Base-by-base conservation (phyloP, 441 rosid genomes). In the Melastoma candidum region DNA sequence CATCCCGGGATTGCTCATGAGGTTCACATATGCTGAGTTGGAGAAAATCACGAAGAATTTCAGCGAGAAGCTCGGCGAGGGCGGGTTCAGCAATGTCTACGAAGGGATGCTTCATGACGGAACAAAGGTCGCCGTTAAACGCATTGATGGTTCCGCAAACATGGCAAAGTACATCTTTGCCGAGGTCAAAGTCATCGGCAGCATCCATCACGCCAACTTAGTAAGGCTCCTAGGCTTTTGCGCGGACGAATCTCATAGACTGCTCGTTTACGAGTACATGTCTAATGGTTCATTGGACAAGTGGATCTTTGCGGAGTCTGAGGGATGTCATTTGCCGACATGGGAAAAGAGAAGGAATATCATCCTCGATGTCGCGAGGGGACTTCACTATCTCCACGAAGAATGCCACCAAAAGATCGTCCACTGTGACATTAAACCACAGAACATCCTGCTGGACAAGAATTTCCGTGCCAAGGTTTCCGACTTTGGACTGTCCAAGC, bases 71-170 rank as follows among this genome's bases (percentile, higher is more conserved):
- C 17, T 3, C 1, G 41, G 12, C 11, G 12, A 7, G 11, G 44
- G 54, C 10, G 44, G 54, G 14, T 51, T 29, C 17, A n/a, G 54
- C 43, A 5, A 5, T 27, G 54, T 51, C 39, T 51, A 51, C 39
- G 43, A 29, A 12, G 54, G 44, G 8, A 50, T 17, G n/a, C 41
- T 50, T 5, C 4, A 9, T 2, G 39, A 51, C 9, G 11, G 25
- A 36, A 51, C 44, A 29, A 29, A 27, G 17, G 54, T 9, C 0
- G 25, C 54, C 24, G 3, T 51, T 8, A 29, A 51, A 43, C 25
- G 10, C 22, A 14, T 29, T 1, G 11, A 29, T 27, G 44, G 24
- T 27, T 29, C 13, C 11, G 3, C 13, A 4, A 7, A n/a, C 2
- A n/a, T 11, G 7, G 27, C 3, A 22, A 51, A 7, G n/a, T 29